A percentile compares a stretch with the other conserved stretches of the same genome.
phyloP scores from a whole-genome alignment of 208 protist genomes.

The Crithidia acanthocephali region DNA sequence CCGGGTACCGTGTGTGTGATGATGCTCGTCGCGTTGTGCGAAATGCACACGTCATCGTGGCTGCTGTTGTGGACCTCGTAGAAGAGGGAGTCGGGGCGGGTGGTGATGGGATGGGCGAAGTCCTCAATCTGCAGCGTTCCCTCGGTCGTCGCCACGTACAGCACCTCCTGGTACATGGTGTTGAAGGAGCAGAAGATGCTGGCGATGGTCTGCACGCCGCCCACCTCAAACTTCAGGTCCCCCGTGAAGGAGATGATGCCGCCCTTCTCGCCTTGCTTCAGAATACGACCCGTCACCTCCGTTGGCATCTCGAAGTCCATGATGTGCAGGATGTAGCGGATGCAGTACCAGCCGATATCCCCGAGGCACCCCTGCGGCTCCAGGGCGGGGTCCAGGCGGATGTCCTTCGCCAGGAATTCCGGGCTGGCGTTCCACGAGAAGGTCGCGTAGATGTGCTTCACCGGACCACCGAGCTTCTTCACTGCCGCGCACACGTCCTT shows the following conservation, averaged over 20 bases:
- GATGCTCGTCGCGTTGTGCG: conserved; percentile 12
- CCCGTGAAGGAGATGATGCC: conserved; percentile 47
- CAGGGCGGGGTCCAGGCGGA: conserved; percentile 49
- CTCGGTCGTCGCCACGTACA: conserved; percentile 38
- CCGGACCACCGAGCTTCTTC: conserved; percentile 31
- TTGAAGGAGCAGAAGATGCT: conserved; percentile 46
- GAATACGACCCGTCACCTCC: conserved; percentile 51
- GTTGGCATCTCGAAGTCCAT: conserved; percentile 54
- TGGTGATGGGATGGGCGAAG: conserved; percentile 30
- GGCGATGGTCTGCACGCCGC: conserved; percentile 24
- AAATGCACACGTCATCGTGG: conserved; percentile 26
- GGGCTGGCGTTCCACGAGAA: conserved; percentile 30
- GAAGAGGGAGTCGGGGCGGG: conserved; percentile 24
- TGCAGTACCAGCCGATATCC: conserved; percentile 68
- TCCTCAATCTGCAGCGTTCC: conserved; percentile 52
- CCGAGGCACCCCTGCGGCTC: conserved; percentile 61
- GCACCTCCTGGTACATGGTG: conserved; percentile 27
- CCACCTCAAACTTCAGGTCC: conserved; percentile 41
- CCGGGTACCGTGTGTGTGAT: conserved; percentile 22
- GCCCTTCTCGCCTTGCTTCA: conserved; percentile 42
- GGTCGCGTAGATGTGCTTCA: conserved; percentile 52
- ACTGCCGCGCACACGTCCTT: conserved; percentile 29
- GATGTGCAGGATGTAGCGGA: conserved; percentile 61
- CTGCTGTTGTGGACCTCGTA: conserved; percentile 48
- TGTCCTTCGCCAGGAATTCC: conserved; percentile 44